These are phyloP conservation scores for Fragaria vesca DNA, from an alignment of 306 rosid genomes.

Conservation along the genomic window DNA sequence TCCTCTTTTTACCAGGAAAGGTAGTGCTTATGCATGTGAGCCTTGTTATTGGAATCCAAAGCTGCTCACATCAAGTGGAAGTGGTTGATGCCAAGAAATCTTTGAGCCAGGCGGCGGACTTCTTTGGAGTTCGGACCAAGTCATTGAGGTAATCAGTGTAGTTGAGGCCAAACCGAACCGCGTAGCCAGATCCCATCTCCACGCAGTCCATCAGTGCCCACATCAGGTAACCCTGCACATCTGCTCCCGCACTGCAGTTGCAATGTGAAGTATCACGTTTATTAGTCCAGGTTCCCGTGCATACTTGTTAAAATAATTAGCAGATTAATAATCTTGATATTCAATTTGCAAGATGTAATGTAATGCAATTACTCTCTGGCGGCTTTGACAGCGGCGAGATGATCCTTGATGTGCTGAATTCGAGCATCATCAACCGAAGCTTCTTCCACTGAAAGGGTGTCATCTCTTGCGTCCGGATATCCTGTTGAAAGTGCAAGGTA, in stretches of 20 bases:
- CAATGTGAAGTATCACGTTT: neutral
- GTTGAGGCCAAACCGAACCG: neutral
- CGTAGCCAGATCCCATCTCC: neutral
- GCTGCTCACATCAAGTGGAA: neutral
- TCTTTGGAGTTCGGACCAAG: constrained; percentile 6
- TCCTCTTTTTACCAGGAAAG: neutral
- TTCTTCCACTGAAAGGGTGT: neutral
- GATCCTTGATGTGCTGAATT: constrained; percentile 5
- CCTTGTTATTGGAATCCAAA: neutral
- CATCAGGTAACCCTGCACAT: neutral
- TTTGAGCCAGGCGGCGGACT: constrained; percentile 8
- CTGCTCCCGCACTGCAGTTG: neutral
- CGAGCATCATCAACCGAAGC: constrained; percentile 1
- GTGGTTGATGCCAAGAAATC: constrained; percentile 1
- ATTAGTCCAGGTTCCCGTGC: neutral
- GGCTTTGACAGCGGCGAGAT: neutral
- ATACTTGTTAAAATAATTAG: neutral
- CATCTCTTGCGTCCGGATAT: constrained; percentile 2
- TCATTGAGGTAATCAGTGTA: constrained; percentile 1
- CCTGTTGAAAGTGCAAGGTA: neutral
- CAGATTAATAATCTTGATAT: neutral
- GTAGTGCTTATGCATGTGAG: neutral
- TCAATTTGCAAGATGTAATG: neutral
- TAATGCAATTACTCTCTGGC: neutral
- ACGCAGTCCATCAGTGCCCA: constrained; percentile 4